Evolutionary conservation across 192 early-diverging fungal species (phyloP), one percentile per base, ranked within the genome.

Genomic region (Rhizophlyctis rosea): DNA sequence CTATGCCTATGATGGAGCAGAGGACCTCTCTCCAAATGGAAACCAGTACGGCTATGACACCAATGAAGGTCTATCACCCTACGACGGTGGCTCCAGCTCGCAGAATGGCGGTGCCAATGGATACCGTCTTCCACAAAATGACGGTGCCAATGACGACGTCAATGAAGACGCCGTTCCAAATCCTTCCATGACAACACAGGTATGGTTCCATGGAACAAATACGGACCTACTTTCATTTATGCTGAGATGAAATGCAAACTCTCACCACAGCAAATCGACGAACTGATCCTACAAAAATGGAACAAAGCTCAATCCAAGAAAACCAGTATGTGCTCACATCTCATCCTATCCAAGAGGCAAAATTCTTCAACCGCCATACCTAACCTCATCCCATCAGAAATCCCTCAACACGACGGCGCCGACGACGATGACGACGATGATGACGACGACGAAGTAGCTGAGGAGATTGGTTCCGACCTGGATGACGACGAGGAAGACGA

Each of bases 381-480:
- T 13, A 1, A 27, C 59, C 59, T 18, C 57, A 64, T 3, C 57
- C 47, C 32, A 60, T 58, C 29, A 54, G 63, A 5, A 44, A 74
- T 67, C 44, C 65, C 29, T 58, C 77, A 78, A 13, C 64, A 69
- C 18, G 72, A 77, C 32, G 78, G 61, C 4, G 63, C 50, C 5
- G 74, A 71, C 27, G 74, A 79, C 39, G 74, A 79, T 51, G 74
- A 76, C 35, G 74, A 76, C 31, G 78, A 77, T 16, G 74, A 80
- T 28, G 75, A 76, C 16, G 78, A 76, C 3, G 74, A 59, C n/a
- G n/a, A 16, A 4, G n/a, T 60, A 35, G 29, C 30, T 39, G 32
- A 28, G 24, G 73, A 78, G 34, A 81, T 81, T 49, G 80, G 78
- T 59, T 76, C 81, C 18, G 79, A 82, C 13, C 62, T 88, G 23